Percentiles rank a stretch among this genome's conserved stretches.
Evolutionary conservation across 1,284 basidiomycete genomes (phyloP).

Genomic region (Puccinia polysora): DNA sequence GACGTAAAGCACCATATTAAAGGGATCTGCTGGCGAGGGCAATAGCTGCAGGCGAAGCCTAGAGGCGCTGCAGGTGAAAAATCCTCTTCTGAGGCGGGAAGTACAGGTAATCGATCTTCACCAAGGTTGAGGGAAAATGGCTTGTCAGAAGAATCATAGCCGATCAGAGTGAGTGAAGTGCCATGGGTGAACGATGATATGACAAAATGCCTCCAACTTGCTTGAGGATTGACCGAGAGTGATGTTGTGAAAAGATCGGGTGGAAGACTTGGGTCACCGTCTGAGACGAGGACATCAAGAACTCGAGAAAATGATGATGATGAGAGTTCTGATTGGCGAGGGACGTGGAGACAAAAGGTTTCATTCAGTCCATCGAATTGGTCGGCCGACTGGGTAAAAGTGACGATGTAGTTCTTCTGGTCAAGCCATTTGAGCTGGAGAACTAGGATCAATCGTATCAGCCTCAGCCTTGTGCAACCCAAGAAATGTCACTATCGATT

Average conservation of each 20-base stretch:
- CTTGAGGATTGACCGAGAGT: conserved; percentile 3
- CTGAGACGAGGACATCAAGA: conserved; percentile 11
- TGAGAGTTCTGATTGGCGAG: neutral
- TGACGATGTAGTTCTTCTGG: conserved; percentile 38
- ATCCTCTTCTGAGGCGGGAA: conserved; percentile 34
- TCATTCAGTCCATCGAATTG: conserved; percentile 13
- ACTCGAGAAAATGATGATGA: conserved; percentile 4
- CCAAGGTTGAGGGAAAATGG: conserved; percentile 28
- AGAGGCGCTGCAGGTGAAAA: conserved; percentile 28
- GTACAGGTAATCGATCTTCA: conserved; percentile 25
- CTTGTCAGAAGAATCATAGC: conserved; percentile 16
- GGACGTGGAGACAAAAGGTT: conserved; percentile 31
- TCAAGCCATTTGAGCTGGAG: conserved; percentile 40
- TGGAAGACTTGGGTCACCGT: conserved; percentile 5
- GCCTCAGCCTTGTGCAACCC: neutral
- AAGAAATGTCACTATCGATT: neutral
- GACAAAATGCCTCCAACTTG: conserved; percentile 24
- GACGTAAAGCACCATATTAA: conserved; percentile 34
- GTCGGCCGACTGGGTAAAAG: conserved; percentile 6
- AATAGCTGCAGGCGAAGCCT: conserved; percentile 22
- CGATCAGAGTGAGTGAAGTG: conserved; percentile 26
- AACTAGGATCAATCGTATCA: neutral
- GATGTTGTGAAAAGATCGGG: conserved; percentile 2
- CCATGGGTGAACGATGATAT: conserved; percentile 24
- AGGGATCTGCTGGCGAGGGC: neutral